Evolutionary conservation across 257 asterid species (phyloP), one percentile per base, ranked within the genome.

Genomic region (Plantago elongata): DNA sequence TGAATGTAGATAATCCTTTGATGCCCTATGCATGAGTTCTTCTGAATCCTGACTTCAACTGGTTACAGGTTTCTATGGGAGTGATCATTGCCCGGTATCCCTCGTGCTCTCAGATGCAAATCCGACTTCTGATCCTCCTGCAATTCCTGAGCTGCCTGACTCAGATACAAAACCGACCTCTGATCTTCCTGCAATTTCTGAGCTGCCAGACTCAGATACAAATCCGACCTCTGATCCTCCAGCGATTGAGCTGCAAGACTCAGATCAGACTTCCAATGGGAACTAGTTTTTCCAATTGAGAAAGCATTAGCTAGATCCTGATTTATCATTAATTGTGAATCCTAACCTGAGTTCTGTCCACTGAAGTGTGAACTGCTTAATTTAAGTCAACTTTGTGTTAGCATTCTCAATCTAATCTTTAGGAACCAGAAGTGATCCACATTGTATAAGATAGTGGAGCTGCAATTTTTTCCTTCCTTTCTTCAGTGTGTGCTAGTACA

Each of bases 71-170:
- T 92, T 92, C 72, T 92, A 80, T 45, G 99, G 99, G 73, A 92
- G 99, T 71, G 96, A 92, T 74, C 99, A 92, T 72, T 83, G 97
- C 74, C 99, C 99, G 8, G 91, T 92, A 52, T 77, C 85, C 30
- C 86, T 89, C 29, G 82, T 84, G 79, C 89, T 92, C 34, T 83
- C 87, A 60, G 81, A 62, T 42, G 47, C 30, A 9, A 66, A 5
- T 50, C 66, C 78, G n/a, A 66, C 72, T 64, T 52, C 79, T 52
- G 17, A 68, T 9, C 67, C 29, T 9, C 42, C 3, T 44, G 52
- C 60, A 51, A 61, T 13, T 51, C 58, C 30, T 27, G 58, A 52
- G 40, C 40, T 52, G 11, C 13, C 6, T 13, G 42, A 12, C 42
- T 52, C 59, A 13, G 34, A 54, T 54, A n/a, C 30, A 9, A 66